A percentile compares a stretch with the other conserved stretches of the same genome.
phyloP scores from a whole-genome alignment of 306 rosid genomes.

The Dalbergia cochinchinensis region DNA sequence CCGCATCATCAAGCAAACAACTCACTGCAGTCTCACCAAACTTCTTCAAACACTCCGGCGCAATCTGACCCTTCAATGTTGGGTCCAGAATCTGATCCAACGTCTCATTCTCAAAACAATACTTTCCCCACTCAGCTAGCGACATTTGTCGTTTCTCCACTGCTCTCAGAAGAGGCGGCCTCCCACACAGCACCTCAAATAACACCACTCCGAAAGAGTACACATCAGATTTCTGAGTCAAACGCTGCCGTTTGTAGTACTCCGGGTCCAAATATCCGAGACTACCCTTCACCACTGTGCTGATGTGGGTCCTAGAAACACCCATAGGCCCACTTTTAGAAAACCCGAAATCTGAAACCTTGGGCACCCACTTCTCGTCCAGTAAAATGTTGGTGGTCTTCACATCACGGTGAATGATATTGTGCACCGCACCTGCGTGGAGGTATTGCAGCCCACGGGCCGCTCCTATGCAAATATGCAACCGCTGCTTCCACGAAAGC shows the following conservation, averaged over 20 bases:
- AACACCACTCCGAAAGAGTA: conserved; percentile 54
- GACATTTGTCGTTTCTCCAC: neutral
- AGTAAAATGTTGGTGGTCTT: conserved; percentile 29
- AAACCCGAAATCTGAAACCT: neutral
- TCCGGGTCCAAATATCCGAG: neutral
- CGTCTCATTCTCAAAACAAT: neutral
- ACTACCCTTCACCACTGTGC: neutral
- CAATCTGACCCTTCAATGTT: neutral
- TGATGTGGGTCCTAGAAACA: neutral
- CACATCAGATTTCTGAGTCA: conserved; percentile 50
- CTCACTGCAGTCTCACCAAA: neutral
- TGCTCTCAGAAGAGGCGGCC: neutral
- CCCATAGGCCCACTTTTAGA: conserved; percentile 2
- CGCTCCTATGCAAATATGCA: conserved; percentile 29
- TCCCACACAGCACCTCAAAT: conserved; percentile 40
- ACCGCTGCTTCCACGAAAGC: conserved; percentile 42
- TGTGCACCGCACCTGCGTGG: conserved; percentile 21
- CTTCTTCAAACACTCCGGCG: neutral
- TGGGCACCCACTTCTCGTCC: neutral
- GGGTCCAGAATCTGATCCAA: conserved; percentile 19
- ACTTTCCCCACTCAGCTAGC: neutral
- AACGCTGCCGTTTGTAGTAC: neutral
- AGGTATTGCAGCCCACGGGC: conserved; percentile 19
- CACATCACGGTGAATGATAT: conserved; percentile 53
- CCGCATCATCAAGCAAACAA: neutral